Base-by-base conservation (phyloP, 768 basidiomycete genomes). In the Floccularia luteovirens region DNA sequence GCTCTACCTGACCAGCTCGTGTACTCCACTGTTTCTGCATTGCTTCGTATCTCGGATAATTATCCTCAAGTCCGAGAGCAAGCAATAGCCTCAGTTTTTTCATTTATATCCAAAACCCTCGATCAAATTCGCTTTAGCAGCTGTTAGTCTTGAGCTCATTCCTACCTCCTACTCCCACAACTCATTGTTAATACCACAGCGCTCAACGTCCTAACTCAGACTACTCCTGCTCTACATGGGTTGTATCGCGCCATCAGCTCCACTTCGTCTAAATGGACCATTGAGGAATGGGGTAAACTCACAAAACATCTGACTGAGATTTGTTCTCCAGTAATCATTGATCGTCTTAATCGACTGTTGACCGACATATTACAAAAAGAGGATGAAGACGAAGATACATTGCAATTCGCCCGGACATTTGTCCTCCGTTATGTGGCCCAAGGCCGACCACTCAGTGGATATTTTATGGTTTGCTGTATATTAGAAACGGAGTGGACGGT, bases 381-480 rank as follows among this genome's bases (percentile, higher is more conserved):
- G 40, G 59, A 70, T 21, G 64, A 70, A 30, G 68, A 74, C 28
- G 48, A 50, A 5, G 75, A 78, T 22, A 60, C 62, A 4, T 58
- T 80, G 27, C 64, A 65, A 41, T 84, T 77, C 53, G 68, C 81
- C 16, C 77, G 80, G 48, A 77, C 79, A 2, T 79, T 90, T 50
- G 66, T 87, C 11, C 72, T 79, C 21, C 81, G 83, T 39, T 97
- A 88, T 59, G 74, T 85, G 13, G 66, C 75, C 6, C 74, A 73
- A 41, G 85, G 82, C 6, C 73, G 90, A 4, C 90, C 90, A 10
- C 64, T 92, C 12, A 89, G 81, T 39, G 88, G 90, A 7, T 89
- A 90, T 54, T 91, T 92, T 49, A 72, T 87, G 40, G 78, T 90
- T n/a, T 92, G 90, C 58, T 91, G 90, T 53, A 77, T 88, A 33